Conservation (phyloP, 2,329 filamentous ascomycete species). For the Diplodia scrobiculata region DNA sequence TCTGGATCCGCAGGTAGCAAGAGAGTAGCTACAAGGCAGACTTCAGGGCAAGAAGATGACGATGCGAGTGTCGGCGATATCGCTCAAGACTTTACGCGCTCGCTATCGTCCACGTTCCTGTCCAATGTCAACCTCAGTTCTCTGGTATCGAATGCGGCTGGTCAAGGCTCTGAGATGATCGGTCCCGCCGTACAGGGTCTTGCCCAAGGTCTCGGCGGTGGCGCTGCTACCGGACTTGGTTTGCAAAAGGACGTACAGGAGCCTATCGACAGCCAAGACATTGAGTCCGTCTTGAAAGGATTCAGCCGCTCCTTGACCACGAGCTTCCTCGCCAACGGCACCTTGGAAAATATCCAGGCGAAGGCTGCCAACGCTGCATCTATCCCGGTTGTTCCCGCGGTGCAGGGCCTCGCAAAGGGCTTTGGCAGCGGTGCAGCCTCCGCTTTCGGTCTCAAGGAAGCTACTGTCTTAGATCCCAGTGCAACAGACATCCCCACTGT, state of each 20-base stretch:
- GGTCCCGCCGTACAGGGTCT: neutral
- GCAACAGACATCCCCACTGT: slow-evolving; percentile 18
- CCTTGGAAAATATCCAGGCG: neutral
- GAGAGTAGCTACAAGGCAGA: neutral
- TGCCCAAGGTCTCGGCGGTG: neutral
- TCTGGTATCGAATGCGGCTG: neutral
- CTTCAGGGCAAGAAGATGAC: neutral
- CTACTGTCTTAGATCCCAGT: neutral
- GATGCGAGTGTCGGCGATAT: neutral
- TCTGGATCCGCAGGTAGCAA: neutral
- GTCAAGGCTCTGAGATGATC: neutral
- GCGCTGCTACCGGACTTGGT: slow-evolving; percentile 13
- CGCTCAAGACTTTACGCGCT: slow-evolving; percentile 9
- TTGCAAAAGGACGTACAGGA: slow-evolving; percentile 15
- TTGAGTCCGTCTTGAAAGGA: slow-evolving; percentile 2
- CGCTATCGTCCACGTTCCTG: slow-evolving; percentile 17
- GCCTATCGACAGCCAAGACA: slow-evolving; percentile 2
- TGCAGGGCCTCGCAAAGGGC: slow-evolving; percentile 13
- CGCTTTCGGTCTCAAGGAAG: slow-evolving; percentile 4
- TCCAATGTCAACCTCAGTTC: slow-evolving; percentile 13
- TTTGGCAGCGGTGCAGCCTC: slow-evolving; percentile 11
- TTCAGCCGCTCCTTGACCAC: slow-evolving; percentile 19
- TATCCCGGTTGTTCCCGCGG: neutral
- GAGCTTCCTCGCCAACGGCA: slow-evolving; percentile 22
- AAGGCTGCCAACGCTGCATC: neutral